Base-by-base conservation (phyloP, 139 green algal genomes). In the Zygnema cylindricum region DNA sequence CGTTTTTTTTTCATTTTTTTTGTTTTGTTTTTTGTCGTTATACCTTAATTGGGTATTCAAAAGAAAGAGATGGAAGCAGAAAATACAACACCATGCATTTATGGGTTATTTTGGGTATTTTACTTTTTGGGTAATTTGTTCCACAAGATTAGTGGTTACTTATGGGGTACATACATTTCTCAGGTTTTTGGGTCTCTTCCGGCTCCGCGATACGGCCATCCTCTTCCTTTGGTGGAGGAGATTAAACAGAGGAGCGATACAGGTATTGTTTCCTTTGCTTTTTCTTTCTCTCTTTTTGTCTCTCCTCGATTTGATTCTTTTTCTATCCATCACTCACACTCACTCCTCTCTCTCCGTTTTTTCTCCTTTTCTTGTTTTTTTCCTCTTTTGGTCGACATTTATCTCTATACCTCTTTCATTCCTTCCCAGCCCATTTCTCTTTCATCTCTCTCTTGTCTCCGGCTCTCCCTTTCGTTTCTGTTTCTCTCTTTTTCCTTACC, bases 191-290 rank as follows among this genome's bases (percentile, higher is more conserved):
- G 85, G 1, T 88, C 85, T 7, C 49, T 90, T 36, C 85, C 85
- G 0, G 77, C 85, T 2, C 85, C 85, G 30, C 76, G 85, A 30
- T 90, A 90, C 35, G 36, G 76, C 23, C 85, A 90, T 49, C 84
- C 76, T 2, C 21, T 90, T 1, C 55, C 76, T 30, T 63, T 88
- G 38, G 85, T 90, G 22, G 85, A 90, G 55, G 33, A 90, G 23
- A 90, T 90, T 38, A 90, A 90, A 41, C 85, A 88, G n/a, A n/a
- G 85, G 7, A n/a, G 76, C 30, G 85, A 90, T 78, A 90, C 85
- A 88, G 85, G 85, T 90, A 30, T 33, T 88, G 83, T 32, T 88
- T 86, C 23, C 84, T 86, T 86, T 86, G 21, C 23, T 86, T 73
- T 69, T 86, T 69, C 23, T 86, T 86, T 86, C 84, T 86, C 23